These are phyloP conservation scores for Neurospora africana DNA, from an alignment of 495 filamentous ascomycete genomes.

Conservation along the genomic window DNA sequence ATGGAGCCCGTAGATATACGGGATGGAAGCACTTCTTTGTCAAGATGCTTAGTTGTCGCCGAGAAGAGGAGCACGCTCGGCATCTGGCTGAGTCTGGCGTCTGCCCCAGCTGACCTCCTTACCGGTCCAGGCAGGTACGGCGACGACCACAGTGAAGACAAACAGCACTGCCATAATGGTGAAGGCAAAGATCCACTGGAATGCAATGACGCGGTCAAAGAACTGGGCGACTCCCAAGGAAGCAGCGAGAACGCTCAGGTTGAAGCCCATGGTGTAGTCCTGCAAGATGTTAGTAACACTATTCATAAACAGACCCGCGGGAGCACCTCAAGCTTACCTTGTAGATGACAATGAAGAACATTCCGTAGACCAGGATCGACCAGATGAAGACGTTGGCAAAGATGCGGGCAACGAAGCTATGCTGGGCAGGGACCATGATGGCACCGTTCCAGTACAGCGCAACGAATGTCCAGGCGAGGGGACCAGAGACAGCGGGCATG, in stretches of 20 bases:
- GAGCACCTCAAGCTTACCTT: conserved; percentile 32
- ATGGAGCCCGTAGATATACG: neutral
- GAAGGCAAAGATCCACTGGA: conserved; percentile 91
- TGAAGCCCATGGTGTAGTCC: conserved; percentile 79
- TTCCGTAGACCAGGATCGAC: conserved; percentile 62
- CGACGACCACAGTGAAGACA: conserved; percentile 50
- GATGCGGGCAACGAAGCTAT: conserved; percentile 52
- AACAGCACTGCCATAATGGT: conserved; percentile 68
- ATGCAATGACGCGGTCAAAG: conserved; percentile 52
- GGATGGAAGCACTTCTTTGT: neutral
- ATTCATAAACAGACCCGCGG: neutral
- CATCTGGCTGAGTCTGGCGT: conserved; percentile 24
- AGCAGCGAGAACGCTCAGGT: conserved; percentile 58
- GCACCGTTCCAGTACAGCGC: conserved; percentile 83
- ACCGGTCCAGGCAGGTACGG: conserved; percentile 52
- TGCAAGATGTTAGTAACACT: conserved; percentile 7
- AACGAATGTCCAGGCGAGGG: conserved; percentile 74
- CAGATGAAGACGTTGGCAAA: conserved; percentile 81
- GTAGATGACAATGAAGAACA: conserved; percentile 56
- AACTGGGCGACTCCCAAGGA: conserved; percentile 71
- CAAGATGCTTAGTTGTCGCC: conserved; percentile 18
- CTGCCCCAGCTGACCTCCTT: conserved; percentile 28
- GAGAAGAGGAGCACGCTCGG: conserved; percentile 44
- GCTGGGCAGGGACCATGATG: conserved; percentile 51
- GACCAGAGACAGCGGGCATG: conserved; percentile 59